These are phyloP conservation scores for Suhomyces faveliae DNA, from an alignment of 805 yeast genomes.

Conservation along the genomic window DNA sequence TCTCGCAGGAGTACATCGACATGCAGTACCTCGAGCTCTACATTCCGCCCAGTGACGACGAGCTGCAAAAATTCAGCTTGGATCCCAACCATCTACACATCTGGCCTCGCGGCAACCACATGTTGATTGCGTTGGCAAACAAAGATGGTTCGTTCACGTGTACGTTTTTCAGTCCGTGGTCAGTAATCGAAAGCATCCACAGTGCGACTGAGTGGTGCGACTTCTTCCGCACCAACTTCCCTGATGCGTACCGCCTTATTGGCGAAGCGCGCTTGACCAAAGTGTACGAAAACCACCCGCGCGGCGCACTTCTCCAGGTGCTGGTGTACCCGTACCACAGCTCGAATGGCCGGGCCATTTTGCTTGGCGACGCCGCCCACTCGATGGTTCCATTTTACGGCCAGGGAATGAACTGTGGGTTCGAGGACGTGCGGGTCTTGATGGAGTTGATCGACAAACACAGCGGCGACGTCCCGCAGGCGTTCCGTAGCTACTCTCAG, in stretches of 20 bases:
- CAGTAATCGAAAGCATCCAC: conserved; percentile 52
- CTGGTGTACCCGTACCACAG: conserved; percentile 68
- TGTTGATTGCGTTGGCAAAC: conserved; percentile 90
- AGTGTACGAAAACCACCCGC: conserved; percentile 60
- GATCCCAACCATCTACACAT: conserved; percentile 82
- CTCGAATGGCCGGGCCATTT: conserved; percentile 55
- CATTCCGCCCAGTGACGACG: conserved; percentile 53
- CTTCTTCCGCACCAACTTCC: conserved; percentile 63
- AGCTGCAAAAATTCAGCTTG: conserved; percentile 42
- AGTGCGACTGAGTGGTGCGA: conserved; percentile 42
- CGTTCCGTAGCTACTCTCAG: conserved; percentile 55
- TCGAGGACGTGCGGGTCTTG: conserved; percentile 80
- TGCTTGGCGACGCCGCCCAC: conserved; percentile 93
- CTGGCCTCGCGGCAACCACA: conserved; percentile 85
- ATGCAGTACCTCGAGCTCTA: conserved; percentile 79
- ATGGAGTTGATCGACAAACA: conserved; percentile 47
- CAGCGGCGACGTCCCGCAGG: conserved; percentile 39
- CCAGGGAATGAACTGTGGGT: conserved; percentile 95
- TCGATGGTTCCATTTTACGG: conserved; percentile 98
- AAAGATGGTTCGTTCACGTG: conserved; percentile 84
- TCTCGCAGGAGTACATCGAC: conserved; percentile 74
- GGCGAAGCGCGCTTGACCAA: conserved; percentile 53
- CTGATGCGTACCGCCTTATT: conserved; percentile 70
- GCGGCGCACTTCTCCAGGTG: conserved; percentile 76
- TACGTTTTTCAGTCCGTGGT: conserved; percentile 84